Base-by-base conservation (phyloP, 2,329 filamentous ascomycete species). In the Beauveria varroae region DNA sequence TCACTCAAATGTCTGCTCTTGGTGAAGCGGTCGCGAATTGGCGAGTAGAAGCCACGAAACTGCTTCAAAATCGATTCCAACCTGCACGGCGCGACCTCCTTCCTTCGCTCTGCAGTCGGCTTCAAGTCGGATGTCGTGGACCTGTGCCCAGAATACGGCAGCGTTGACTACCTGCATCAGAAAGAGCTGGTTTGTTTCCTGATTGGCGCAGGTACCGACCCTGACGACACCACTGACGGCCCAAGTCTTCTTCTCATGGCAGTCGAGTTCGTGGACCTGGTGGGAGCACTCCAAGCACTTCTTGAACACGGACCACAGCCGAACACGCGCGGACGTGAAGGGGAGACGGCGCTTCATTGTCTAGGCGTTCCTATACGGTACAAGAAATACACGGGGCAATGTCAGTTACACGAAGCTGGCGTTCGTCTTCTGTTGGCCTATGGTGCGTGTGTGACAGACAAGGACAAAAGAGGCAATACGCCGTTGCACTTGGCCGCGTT, bases 101-200 rank as follows among this genome's bases (percentile, higher is more conserved):
- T 55, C 5, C 52, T 55, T 40, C 52, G 12, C 52, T 55, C 37
- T 44, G 40, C 40, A 30, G 52, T 55, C 30, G 40, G 40, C 52
- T 55, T 55, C 40, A 55, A 55, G 52, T 55, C 52, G 22, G 52
- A 55, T 5, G 40, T 55, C 22, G 52, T 55, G 37, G 52, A 43
- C 40, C 16, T 46, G 40, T 44, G 16, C 40, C 52, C 52, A 55
- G 52, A 55, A 55, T 55, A 55, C 46, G 52, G 37, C 24, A 18
- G 40, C 52, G 37, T 44, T 44, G 40, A 55, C 52, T 55, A 55
- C 16, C 22, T 55, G 40, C 40, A 55, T 44, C 52, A 55, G 40
- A 55, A 55, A 55, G 52, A 55, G 52, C 52, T 55, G 40, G 40
- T 44, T 55, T 26, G 40, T 44, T 55, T 54, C 51, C 37, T 54